Base-by-base conservation (phyloP, 306 rosid species). In the Cotoneaster glaucophyllus region DNA sequence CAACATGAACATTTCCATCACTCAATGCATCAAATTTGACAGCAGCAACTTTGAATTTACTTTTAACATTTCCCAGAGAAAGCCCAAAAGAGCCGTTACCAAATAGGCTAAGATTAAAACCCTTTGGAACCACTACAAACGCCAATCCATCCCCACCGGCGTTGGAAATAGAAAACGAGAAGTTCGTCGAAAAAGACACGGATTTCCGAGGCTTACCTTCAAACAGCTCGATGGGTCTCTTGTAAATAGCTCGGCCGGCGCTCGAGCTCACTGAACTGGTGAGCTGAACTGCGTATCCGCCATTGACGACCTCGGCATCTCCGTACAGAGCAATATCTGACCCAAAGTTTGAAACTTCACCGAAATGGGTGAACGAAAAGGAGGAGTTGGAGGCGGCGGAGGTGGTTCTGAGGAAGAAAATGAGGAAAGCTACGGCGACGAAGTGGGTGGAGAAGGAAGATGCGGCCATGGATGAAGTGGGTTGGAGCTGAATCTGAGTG, bases 131-230 rank as follows among this genome's bases (percentile, higher is more conserved):
- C 80, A 95, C 45, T 68, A 87, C 82, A 86, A 95, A 89, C 64
- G 90, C 92, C 76, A 95, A 74, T 29, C 99, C 96, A 84, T 79
- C 82, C 9, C 78, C 88, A 78, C 74, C 81, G 64, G 74, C 82
- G 66, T 79, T 72, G 63, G 86, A 75, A 74, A 89, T 67, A 21
- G 92, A 89, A 80, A 92, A 90, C 3, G 89, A 82, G 86, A 95
- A 89, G 77, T 85, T 72, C 21, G 89, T 87, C n/a, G 92, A 86
- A 83, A 92, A 92, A 12, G 96, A 95, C 25, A 86, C 85, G 41
- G 80, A 82, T 74, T 75, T 86, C 85, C 64, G 82, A 50, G 92
- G 78, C 73, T 61, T 74, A 85, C 93, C 89, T 74, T 83, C 89
- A 44, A 77, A 64, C 58, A 95, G 86, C 87, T 82, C 88, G 74